Evolutionary conservation across 148 eudicot genomes (phyloP).

Genomic region (Cornus suecica): DNA sequence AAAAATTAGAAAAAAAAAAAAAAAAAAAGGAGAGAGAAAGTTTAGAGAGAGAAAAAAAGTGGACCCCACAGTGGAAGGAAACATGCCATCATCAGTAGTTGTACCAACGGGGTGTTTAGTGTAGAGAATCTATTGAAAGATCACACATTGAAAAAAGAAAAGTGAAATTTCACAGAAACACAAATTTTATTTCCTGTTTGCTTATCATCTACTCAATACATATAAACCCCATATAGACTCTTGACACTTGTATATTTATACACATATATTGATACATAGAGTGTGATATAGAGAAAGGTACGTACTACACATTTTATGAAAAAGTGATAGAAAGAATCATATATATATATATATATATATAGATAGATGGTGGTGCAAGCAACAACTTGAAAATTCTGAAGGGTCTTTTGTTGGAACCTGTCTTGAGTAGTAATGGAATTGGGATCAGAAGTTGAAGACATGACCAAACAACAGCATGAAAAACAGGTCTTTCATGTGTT

Average conservation of each 20-base stretch:
- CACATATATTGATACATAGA: background rate
- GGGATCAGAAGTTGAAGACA: background rate
- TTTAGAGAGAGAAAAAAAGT: constrained; percentile 5
- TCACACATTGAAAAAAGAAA: constrained; percentile 11
- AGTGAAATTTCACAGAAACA: background rate
- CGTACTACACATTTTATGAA: no score
- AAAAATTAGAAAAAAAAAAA: background rate
- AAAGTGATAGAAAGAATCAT: no score
- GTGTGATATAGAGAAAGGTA: no score
- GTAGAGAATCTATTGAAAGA: constrained; percentile 33
- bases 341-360: background rate
- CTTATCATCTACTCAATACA: constrained; percentile 33
- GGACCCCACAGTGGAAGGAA: constrained; percentile 5
- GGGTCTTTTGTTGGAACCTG: background rate
- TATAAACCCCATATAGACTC: constrained; percentile 2
- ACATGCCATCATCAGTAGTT: constrained; percentile 16
- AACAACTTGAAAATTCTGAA: constrained; percentile 3
- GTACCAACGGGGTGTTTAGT: constrained; percentile 20
- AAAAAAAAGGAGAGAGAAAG: background rate
- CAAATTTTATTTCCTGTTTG: constrained; percentile 21
- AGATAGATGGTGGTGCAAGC: background rate
- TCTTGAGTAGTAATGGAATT: constrained; percentile 7
- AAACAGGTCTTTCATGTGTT: constrained; percentile 46
- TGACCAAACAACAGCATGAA: constrained; percentile 16
- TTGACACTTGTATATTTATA: no score